These are phyloP conservation scores for Gossypium thurberi DNA, from an alignment of 345 rosid genomes.

Conservation along the genomic window DNA sequence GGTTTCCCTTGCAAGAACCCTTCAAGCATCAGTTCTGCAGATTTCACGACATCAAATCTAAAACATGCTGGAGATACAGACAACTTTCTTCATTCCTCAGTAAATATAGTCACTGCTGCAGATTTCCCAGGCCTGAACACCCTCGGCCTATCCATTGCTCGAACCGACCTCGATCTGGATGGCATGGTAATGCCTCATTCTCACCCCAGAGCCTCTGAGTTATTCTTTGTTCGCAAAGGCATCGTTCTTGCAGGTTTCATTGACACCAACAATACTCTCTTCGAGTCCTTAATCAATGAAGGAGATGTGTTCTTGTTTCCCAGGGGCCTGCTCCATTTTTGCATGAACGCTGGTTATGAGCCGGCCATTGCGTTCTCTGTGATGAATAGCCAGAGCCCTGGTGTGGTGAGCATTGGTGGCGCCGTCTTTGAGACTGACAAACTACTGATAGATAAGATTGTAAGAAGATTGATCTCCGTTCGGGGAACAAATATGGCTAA, in stretches of 20 bases:
- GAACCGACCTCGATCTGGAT: constrained; percentile 58
- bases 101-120: constrained; percentile 42
- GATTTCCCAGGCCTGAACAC: constrained; percentile 87
- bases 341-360: constrained; percentile 50
- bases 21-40: constrained; percentile 36
- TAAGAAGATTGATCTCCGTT: constrained; percentile 23
- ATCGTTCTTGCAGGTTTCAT: constrained; percentile 59
- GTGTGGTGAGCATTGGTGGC: constrained; percentile 41
- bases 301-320: constrained; percentile 78
- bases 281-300: constrained; percentile 36
- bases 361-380: constrained; percentile 46
- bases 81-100: constrained; percentile 37
- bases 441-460: constrained; percentile 19
- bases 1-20: constrained; percentile 78
- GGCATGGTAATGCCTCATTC: constrained; percentile 55
- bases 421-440: constrained; percentile 31
- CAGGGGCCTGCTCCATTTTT: constrained; percentile 58
- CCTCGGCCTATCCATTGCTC: constrained; percentile 63
- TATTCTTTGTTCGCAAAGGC: constrained; percentile 51
- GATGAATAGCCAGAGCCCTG: constrained; percentile 78
- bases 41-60: constrained; percentile 59
- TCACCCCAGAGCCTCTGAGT: constrained; percentile 79
- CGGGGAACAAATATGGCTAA: constrained; percentile 4
- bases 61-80: constrained; percentile 49
- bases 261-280: constrained; percentile 44